Percentiles rank a stretch among this genome's conserved stretches.
phyloP scores from a whole-genome alignment of 2,329 filamentous ascomycete genomes.

The Fusarium sp. region DNA sequence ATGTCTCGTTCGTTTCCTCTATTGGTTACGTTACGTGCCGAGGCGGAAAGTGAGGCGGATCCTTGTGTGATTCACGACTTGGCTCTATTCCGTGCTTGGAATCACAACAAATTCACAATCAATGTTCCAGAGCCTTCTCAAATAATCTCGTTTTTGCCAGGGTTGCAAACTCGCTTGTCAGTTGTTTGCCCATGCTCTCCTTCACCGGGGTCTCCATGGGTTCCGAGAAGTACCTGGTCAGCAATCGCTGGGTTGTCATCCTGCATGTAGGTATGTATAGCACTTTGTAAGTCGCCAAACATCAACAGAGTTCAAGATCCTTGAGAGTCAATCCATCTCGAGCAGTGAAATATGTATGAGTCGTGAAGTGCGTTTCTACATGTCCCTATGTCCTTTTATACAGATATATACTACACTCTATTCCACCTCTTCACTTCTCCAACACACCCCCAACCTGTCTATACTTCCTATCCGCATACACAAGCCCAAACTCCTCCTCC shows the following conservation, averaged over 20 bases:
- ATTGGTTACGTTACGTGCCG: background rate
- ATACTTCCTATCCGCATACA: slow-evolving; percentile 62
- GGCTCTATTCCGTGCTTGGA: background rate
- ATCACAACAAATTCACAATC: background rate
- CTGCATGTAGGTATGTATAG: background rate
- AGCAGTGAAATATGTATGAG: background rate
- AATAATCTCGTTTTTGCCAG: background rate
- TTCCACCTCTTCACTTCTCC: slow-evolving; percentile 22
- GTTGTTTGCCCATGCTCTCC: background rate
- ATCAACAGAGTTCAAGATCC: background rate
- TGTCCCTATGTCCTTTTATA: slow-evolving; percentile 8
- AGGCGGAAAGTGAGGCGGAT: slow-evolving; percentile 9
- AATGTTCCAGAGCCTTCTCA: background rate
- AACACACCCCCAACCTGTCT: slow-evolving; percentile 54
- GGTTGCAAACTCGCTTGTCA: background rate
- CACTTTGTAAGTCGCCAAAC: background rate
- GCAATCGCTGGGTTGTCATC: background rate
- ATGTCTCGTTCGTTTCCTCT: background rate
- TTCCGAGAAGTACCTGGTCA: background rate
- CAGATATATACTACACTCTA: slow-evolving; percentile 28
- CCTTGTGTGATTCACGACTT: background rate
- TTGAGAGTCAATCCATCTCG: background rate
- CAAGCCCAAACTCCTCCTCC: slow-evolving; percentile 55
- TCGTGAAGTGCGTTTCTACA: background rate
- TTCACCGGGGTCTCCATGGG: background rate